Base-by-base conservation (phyloP, 2,329 filamentous ascomycete species). In the Penicillium sp. region DNA sequence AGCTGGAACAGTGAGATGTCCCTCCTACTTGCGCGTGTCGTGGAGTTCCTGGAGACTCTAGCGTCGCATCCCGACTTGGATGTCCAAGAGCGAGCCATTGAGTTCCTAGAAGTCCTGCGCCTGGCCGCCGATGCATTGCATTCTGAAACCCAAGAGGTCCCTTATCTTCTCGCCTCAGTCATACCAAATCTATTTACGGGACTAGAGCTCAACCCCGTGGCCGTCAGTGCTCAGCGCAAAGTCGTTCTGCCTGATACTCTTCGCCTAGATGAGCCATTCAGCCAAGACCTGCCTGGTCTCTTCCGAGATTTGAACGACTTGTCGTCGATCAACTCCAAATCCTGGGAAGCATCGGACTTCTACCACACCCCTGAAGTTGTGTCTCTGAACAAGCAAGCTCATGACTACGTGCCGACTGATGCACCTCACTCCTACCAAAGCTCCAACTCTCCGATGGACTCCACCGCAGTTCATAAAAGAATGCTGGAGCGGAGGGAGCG, bases 1-100 rank as follows among this genome's bases (percentile, higher is more conserved):
- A 71, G 84, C 0, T 86, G 88, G 53, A 92, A 91, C 69, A 87
- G 88, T 0, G 86, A 86, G 58, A 85, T 89, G 32, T 86, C 88
- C 8, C 81, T 97, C 3, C 79, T 96, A 22, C 86, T 96, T 74
- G 89, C 90, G 27, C 86, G 92, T 2, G 86, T 97, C 6, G 84
- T 96, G 18, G 85, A 94, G 69, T 88, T 90, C 45, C 78, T 96
- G 21, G 92, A 97, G 65, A 84, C 87, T 1, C 75, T 97, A 14
- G 86, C 87, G 0, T 81, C 87, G 39, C 91, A 97, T 70, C 92
- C 93, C 0, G 91, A 87, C 65, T 81, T 99, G 1, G 94, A 99
- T 70, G 92, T 99, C 3, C 94, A 99, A 74, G 94, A 97, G 72
- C 86, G 94, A 53, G 89, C 92, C 3, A 92, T 97, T 1, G 92